Conservation (phyloP, 345 rosid species). For the Brassica nigra region DNA sequence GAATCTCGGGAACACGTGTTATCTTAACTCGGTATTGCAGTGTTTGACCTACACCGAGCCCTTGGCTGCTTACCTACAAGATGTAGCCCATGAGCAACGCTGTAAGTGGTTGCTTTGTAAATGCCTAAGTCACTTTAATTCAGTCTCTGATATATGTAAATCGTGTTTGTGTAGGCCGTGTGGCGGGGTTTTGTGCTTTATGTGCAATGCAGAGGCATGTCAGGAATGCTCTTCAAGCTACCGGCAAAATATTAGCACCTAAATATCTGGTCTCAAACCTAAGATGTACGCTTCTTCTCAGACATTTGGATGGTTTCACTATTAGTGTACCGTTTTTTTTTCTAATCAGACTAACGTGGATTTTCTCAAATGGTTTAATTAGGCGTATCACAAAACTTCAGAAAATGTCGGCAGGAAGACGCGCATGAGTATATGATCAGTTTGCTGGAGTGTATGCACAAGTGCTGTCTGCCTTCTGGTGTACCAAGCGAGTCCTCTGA, state of each 20-base stretch:
- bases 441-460: slow-evolving; percentile 96
- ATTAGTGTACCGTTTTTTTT: neutral
- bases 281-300: slow-evolving; percentile 68
- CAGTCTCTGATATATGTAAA: neutral
- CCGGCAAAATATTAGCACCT: slow-evolving; percentile 76
- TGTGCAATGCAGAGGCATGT: slow-evolving; percentile 98
- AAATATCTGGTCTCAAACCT: slow-evolving; percentile 88
- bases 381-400: slow-evolving; percentile 91
- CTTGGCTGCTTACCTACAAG: slow-evolving; percentile 82
- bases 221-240: slow-evolving; percentile 70
- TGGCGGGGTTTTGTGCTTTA: slow-evolving; percentile 93
- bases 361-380: slow-evolving; percentile 44
- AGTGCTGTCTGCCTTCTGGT: slow-evolving; percentile 94
- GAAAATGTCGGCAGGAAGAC: slow-evolving; percentile 85
- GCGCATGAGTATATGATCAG: slow-evolving; percentile 98
- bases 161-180: slow-evolving; percentile 57
- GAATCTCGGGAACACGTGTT: slow-evolving; percentile 98
- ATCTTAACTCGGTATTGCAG: slow-evolving; percentile 90
- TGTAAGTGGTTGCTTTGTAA: slow-evolving; percentile 54
- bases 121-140: neutral
- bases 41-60: slow-evolving; percentile 97
- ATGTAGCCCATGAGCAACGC: slow-evolving; percentile 73
- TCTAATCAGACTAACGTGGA: neutral
- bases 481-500: slow-evolving; percentile 84
- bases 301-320: slow-evolving; percentile 7